phyloP scores from a whole-genome alignment of 305 asterid genomes.

The Fraxinus paxiana region DNA sequence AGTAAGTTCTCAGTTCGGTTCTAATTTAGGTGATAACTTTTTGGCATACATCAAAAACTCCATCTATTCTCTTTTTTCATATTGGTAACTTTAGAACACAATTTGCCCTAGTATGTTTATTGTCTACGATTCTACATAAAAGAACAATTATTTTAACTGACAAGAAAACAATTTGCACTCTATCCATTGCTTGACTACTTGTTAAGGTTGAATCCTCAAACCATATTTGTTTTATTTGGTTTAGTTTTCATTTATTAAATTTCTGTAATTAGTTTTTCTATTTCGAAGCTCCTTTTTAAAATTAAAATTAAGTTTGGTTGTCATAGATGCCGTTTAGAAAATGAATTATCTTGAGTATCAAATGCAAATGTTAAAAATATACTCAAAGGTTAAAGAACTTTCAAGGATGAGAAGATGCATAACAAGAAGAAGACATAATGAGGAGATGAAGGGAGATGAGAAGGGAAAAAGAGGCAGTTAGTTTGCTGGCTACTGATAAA shows the following conservation, averaged over 20 bases:
- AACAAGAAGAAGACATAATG: neutral
- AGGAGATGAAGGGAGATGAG: neutral
- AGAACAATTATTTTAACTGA: neutral
- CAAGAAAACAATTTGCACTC: neutral
- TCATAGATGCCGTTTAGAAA: neutral
- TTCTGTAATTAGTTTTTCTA: neutral
- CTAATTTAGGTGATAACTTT: neutral
- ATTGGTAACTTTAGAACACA: neutral
- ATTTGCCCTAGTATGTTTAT: neutral
- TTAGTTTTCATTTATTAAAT: neutral
- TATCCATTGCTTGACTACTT: neutral
- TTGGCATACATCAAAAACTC: neutral
- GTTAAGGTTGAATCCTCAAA: neutral
- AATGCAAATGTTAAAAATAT: neutral
- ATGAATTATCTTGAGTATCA: neutral
- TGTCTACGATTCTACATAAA: neutral
- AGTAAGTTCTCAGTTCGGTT: conserved; percentile 45
- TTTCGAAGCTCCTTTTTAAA: neutral
- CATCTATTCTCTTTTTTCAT: neutral
- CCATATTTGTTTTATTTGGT: neutral
- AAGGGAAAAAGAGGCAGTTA: neutral
- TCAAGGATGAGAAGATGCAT: neutral
- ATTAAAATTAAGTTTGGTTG: neutral
- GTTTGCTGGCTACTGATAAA: neutral
- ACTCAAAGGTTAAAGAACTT: neutral